phyloP scores from a whole-genome alignment of 164 flowering plant genomes.

The Vitis rotundifolia region DNA sequence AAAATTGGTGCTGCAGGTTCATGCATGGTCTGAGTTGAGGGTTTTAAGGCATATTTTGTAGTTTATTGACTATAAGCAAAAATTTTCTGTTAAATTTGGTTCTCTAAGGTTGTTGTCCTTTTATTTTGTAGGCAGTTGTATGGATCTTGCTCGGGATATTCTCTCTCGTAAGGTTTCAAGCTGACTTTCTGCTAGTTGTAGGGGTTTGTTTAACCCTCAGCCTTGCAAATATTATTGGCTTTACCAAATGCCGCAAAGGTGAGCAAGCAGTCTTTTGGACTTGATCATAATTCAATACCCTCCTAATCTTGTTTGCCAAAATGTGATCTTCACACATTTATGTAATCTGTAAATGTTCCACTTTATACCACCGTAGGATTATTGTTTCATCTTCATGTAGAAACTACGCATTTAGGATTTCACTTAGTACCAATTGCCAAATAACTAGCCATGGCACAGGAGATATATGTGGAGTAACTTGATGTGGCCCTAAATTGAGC shows the following conservation, averaged over 20 bases:
- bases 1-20: background rate
- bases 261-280: slow-evolving; percentile 7
- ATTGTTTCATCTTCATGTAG: too few relatives aligned
- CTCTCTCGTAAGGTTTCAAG: slow-evolving; percentile 89
- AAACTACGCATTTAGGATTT: too few relatives aligned
- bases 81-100: too few relatives aligned
- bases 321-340: background rate
- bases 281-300: background rate
- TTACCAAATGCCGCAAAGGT: slow-evolving; percentile 96
- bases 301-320: background rate
- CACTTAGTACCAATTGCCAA: too few relatives aligned
- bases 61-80: too few relatives aligned
- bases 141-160: slow-evolving; percentile 88
- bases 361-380: too few relatives aligned
- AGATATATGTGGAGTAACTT: too few relatives aligned
- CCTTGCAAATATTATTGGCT: slow-evolving; percentile 91
- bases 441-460: too few relatives aligned
- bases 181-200: slow-evolving; percentile 88
- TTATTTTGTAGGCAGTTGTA: slow-evolving; percentile 63
- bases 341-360: too few relatives aligned
- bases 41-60: too few relatives aligned
- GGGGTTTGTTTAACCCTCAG: slow-evolving; percentile 93
- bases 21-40: too few relatives aligned
- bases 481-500: too few relatives aligned
- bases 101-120: background rate